Evolutionary conservation across 306 rosid genomes (phyloP), one percentile per base, ranked within the genome.

Genomic region (Vicia villosa): DNA sequence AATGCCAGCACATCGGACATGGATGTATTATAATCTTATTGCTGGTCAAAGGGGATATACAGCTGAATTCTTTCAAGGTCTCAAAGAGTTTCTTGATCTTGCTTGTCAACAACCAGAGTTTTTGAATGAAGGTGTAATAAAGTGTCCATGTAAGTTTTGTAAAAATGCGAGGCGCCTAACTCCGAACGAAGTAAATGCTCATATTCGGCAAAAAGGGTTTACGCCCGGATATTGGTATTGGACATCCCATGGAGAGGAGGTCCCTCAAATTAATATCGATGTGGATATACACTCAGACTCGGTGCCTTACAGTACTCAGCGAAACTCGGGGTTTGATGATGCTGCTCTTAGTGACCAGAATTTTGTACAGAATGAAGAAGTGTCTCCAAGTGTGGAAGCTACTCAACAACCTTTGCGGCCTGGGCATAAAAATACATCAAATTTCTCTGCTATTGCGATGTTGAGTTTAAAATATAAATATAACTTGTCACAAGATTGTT

Each of bases 21-120:
- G 74, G 65, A 69, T 56, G 74, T 57, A 70, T 57, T 16, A 45
- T 28, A 70, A 32, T 32, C 75, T 26, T 42, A 26, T 42, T 58
- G 45, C 20, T 28, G 22, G 67, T 5, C 32, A 46, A 42, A 70
- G 16, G 22, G 67, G 57, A 26, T 58, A 70, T 42, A 26, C n/a
- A 3, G 24, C 17, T 26, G 43, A 4, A 26, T 70, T 56, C 28
- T 41, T 56, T 3, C n/a, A 57, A 42, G 67, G 67, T 0, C 5
- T 70, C 14, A 8, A 70, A 42, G 75, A 70, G 20, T 70, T 70
- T 57, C 13, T 70, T 11, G 43, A 26, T 42, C 57, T 70, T 42
- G 45, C 67, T 56, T 70, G 57, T 57, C 57, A 14, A 6, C 67
- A 70, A 17, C 6, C 30, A 16, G 13, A 42, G 14, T 60, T 34